Base-by-base conservation (phyloP, 768 basidiomycete species). In the Amanita muscaria region DNA sequence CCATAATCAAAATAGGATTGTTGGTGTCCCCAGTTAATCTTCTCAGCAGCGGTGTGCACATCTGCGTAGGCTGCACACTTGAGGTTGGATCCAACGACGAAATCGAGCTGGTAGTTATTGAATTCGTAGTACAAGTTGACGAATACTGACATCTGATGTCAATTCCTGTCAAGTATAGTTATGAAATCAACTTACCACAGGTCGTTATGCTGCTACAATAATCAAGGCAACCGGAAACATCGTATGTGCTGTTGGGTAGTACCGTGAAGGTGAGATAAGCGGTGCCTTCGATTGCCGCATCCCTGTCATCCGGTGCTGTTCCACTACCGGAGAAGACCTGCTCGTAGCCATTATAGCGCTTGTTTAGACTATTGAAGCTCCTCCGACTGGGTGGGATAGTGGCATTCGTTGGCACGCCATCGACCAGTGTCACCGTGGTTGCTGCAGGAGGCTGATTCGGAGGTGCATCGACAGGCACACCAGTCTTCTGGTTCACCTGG, bases 71-170 rank as follows among this genome's bases (percentile, higher is more conserved):
- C 53, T 1, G 66, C 70, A 40, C 73, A 75, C 55, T 72, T 73
- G 54, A 73, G 60, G 47, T 72, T 72, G 0, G 72, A 74, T 33
- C 47, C 51, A 47, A 62, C 63, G 22, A 66, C 61, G 44, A 59
- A 64, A 44, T 70, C 70, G 22, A 69, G 58, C 5, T 65, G 59
- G 6, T 54, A 46, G 48, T 73, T 73, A 53, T 72, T 73, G 57
- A 55, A 64, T 48, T 75, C 71, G 56, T 75, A 73, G 46, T 64
- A 75, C 18, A 75, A 44, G 50, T 75, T 75, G 10, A 62, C 72
- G 47, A 73, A 73, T 4, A 70, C 73, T 75, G 31, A 31, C 22
- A 40, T 22, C 24, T 15, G 35, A 2, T 32, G 7, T 43, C n/a
- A 33, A 27, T 41, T 27, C 34, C 7, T 27, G 42, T 34, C 35